Evolutionary conservation across 305 asterid species (phyloP).

Genomic region (Solanum hybrid): DNA sequence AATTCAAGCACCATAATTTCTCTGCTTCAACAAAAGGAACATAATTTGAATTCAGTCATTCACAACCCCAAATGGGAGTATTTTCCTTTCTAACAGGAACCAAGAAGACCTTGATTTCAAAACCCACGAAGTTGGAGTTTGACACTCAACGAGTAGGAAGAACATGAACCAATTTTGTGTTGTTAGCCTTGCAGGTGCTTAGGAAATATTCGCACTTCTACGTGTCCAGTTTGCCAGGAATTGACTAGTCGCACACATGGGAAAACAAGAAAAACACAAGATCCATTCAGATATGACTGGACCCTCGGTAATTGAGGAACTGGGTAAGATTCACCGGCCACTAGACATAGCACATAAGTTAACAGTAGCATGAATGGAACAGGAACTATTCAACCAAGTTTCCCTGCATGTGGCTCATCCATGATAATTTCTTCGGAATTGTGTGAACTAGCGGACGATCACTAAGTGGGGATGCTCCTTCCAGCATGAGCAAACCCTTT

Average conservation of each 20-base stretch:
- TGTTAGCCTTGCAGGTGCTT: background rate
- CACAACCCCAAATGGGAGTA: background rate
- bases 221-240: background rate
- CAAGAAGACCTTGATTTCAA: background rate
- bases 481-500: background rate
- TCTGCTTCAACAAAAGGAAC: slow-evolving; percentile 11
- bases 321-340: background rate
- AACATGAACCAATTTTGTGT: background rate
- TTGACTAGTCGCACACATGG: background rate
- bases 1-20: slow-evolving; percentile 12
- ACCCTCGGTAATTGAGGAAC: background rate
- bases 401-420: background rate
- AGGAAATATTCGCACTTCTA: background rate
- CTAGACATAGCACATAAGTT: background rate
- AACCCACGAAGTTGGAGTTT: background rate
- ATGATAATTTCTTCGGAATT: background rate
- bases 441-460: background rate
- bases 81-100: background rate
- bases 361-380: background rate
- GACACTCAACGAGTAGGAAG: background rate
- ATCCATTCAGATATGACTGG: background rate
- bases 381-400: background rate
- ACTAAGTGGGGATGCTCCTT: background rate
- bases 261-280: background rate
- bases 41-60: background rate